Conservation (phyloP, 2,329 filamentous ascomycete genomes). For the Elsinoe arachidis region DNA sequence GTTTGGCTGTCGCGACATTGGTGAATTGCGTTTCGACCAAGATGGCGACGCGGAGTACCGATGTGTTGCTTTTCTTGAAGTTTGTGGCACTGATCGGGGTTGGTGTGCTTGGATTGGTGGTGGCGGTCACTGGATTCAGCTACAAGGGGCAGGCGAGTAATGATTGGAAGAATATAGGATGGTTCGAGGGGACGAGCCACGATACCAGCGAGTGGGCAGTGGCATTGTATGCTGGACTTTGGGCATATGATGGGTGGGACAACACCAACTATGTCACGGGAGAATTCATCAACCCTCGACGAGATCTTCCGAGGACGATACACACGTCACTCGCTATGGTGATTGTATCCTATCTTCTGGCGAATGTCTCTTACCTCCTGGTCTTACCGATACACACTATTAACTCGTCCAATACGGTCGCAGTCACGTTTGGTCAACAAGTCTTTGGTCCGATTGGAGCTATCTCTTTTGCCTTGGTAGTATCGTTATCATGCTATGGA, state of each 20-base stretch:
- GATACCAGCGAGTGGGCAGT: slow-evolving; percentile 85
- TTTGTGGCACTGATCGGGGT: slow-evolving; percentile 83
- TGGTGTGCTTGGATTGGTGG: slow-evolving; percentile 78
- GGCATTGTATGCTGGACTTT: slow-evolving; percentile 87
- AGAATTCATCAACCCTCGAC: slow-evolving; percentile 84
- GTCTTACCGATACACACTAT: slow-evolving; percentile 75
- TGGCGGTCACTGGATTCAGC: slow-evolving; percentile 76
- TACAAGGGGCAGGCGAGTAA: slow-evolving; percentile 64
- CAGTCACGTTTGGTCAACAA: slow-evolving; percentile 81
- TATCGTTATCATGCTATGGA: slow-evolving; percentile 86
- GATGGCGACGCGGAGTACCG: slow-evolving; percentile 76
- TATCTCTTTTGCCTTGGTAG: slow-evolving; percentile 76
- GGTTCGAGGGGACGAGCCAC: slow-evolving; percentile 79
- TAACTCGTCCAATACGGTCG: slow-evolving; percentile 87
- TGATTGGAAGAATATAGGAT: slow-evolving; percentile 79
- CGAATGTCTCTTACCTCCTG: slow-evolving; percentile 89
- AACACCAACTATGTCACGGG: slow-evolving; percentile 98
- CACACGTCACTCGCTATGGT: slow-evolving; percentile 95
- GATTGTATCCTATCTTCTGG: slow-evolving; percentile 80
- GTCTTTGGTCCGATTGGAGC: slow-evolving; percentile 81
- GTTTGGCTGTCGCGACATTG: slow-evolving; percentile 66
- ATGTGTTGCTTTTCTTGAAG: slow-evolving; percentile 94
- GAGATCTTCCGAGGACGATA: slow-evolving; percentile 87
- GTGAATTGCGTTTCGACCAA: slow-evolving; percentile 88
- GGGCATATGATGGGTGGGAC: slow-evolving; percentile 99